Conservation (phyloP, 1,284 basidiomycete genomes). For the Puccinia hordei region DNA sequence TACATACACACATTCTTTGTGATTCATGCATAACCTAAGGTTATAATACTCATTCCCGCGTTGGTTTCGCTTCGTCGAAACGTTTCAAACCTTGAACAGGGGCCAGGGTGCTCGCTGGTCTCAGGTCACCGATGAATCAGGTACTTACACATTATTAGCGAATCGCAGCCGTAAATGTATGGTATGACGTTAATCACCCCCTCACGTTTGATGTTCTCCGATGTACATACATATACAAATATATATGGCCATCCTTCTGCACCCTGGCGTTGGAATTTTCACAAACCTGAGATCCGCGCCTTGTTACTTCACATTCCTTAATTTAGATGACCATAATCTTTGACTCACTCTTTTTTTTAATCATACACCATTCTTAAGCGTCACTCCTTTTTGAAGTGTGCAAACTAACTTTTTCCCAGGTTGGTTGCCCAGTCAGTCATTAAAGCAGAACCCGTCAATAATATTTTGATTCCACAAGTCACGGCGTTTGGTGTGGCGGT, state of each 20-base stretch:
- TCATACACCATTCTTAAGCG: not conserved
- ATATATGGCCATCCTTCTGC: not conserved
- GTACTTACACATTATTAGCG: not conserved
- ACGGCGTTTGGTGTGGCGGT: not conserved
- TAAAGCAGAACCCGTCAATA: not conserved
- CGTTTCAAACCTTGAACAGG: slow-evolving; percentile 5
- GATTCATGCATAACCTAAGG: not conserved
- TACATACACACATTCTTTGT: not conserved
- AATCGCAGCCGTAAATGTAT: not conserved
- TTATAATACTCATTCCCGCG: not conserved
- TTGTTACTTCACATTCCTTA: not conserved
- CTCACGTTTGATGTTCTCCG: not conserved
- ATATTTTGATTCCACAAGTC: not conserved
- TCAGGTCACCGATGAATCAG: not conserved
- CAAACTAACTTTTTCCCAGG: not conserved
- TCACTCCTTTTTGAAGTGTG: not conserved
- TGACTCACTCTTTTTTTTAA: not conserved
- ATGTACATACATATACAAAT: no score
- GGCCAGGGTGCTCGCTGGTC: not conserved
- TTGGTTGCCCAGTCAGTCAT: not conserved
- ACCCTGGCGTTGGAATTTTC: not conserved
- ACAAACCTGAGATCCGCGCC: not conserved
- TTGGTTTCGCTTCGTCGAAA: not conserved
- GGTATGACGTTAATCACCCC: not conserved
- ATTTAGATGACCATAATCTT: not conserved